Conservation (phyloP, 2,329 filamentous ascomycete species). For the Penicillium paneum region DNA sequence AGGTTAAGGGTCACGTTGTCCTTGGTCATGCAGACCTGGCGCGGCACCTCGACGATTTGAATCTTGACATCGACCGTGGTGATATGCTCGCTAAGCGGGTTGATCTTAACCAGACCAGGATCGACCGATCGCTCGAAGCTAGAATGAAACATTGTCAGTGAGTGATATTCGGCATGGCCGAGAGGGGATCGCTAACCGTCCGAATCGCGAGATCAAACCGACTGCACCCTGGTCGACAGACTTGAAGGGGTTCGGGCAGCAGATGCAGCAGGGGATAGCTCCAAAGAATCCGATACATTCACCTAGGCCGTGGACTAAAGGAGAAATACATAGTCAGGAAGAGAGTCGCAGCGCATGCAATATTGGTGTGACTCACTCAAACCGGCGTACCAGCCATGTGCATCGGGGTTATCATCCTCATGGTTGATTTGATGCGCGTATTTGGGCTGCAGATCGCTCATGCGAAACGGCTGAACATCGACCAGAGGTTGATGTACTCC, state of each 20-base stretch:
- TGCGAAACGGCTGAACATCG: constrained; percentile 72
- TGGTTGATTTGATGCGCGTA: constrained; percentile 66
- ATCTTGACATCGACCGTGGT: constrained; percentile 98
- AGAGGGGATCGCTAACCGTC: constrained; percentile 45
- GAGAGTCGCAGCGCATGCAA: not conserved
- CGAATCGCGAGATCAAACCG: constrained; percentile 92
- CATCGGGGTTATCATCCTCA: constrained; percentile 63
- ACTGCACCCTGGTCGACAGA: constrained; percentile 89
- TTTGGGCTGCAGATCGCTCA: constrained; percentile 79
- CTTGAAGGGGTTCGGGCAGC: constrained; percentile 95
- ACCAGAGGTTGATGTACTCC: constrained; percentile 50
- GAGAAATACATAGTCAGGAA: not conserved
- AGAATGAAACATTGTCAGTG: not conserved
- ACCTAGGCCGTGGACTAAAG: constrained; percentile 69
- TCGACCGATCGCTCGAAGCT: constrained; percentile 91
- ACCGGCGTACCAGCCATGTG: constrained; percentile 82
- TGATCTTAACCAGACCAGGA: constrained; percentile 94
- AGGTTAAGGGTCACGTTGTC: constrained; percentile 94
- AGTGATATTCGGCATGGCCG: not conserved
- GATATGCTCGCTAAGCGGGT: constrained; percentile 85
- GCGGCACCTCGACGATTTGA: constrained; percentile 91
- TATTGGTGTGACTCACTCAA: constrained; percentile 62
- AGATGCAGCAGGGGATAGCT: constrained; percentile 84
- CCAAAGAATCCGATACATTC: constrained; percentile 71
- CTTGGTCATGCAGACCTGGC: constrained; percentile 99